Percentiles rank a stretch among this genome's conserved stretches.
Conservation (phyloP, 2,329 filamentous ascomycete species). For the Sporothrix pallida region DNA sequence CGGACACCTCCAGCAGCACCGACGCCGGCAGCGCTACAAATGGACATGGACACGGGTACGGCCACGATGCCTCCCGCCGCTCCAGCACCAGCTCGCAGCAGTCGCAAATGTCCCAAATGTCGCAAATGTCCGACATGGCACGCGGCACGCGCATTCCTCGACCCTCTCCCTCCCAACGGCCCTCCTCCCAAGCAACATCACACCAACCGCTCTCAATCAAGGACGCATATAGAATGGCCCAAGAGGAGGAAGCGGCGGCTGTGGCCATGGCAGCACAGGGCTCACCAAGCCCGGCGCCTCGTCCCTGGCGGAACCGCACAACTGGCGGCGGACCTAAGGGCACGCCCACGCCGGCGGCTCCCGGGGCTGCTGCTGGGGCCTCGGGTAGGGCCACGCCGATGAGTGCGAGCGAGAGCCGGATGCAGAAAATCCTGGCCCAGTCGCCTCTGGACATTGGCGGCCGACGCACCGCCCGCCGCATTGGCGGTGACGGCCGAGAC, state of each 20-base stretch:
- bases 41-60: background rate
- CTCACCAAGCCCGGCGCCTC: conserved; percentile 59
- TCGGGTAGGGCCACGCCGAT: background rate
- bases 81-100: conserved; percentile 39
- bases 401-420: conserved; percentile 37
- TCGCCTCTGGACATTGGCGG: conserved; percentile 40
- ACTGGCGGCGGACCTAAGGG: conserved; percentile 38
- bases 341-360: conserved; percentile 36
- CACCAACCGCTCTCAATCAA: conserved; percentile 48
- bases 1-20: conserved; percentile 33
- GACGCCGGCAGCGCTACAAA: background rate
- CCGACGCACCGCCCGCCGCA: conserved; percentile 36
- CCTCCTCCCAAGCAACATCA: conserved; percentile 28
- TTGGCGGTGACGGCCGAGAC: conserved; percentile 27
- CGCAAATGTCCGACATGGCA: conserved; percentile 36
- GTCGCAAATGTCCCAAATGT: conserved; percentile 17
- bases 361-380: background rate
- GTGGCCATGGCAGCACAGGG: conserved; percentile 41
- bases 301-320: conserved; percentile 49
- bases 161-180: conserved; percentile 39
- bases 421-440: conserved; percentile 39
- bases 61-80: conserved; percentile 36
- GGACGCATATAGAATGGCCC: conserved; percentile 51
- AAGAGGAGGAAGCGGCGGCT: conserved; percentile 44
- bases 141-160: conserved; percentile 44